Conservation (phyloP, 2,329 filamentous ascomycete genomes). For the Exophiala aquamarina region DNA sequence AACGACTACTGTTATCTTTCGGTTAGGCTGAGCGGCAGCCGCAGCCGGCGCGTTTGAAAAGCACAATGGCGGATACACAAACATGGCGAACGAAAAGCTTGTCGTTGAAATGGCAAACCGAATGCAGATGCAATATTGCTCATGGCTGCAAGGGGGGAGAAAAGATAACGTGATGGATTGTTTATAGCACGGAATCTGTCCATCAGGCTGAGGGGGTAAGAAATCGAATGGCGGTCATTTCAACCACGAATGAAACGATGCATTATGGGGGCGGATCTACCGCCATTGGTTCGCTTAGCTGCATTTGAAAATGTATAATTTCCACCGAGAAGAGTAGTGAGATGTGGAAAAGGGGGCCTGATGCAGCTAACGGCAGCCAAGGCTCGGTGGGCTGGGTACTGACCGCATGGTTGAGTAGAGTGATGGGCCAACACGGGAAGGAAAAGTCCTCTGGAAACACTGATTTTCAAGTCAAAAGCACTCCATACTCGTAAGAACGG, state of each 20-base stretch:
- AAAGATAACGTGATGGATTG: not conserved
- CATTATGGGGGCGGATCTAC: not conserved
- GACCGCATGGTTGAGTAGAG: too few relatives aligned
- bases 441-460: too few relatives aligned
- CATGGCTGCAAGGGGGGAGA: not conserved
- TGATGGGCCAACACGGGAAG: too few relatives aligned
- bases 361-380: too few relatives aligned
- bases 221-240: constrained; percentile 9
- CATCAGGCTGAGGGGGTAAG: constrained; percentile 1
- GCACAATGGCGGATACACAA: not conserved
- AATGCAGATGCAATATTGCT: not conserved
- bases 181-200: not conserved
- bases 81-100: too few relatives aligned
- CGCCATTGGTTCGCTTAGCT: constrained; percentile 13
- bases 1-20: not conserved
- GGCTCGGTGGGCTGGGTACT: too few relatives aligned
- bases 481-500: too few relatives aligned
- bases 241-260: constrained; percentile 6
- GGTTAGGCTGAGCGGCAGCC: not conserved
- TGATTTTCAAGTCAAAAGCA: too few relatives aligned
- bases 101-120: not conserved
- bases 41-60: constrained; percentile 3
- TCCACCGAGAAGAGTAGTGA: not conserved
- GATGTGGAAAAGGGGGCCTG: constrained; percentile 4
- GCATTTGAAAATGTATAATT: constrained; percentile 15